These are phyloP conservation scores for Chaetomium tenue DNA, from an alignment of 495 filamentous ascomycete genomes.

Conservation along the genomic window DNA sequence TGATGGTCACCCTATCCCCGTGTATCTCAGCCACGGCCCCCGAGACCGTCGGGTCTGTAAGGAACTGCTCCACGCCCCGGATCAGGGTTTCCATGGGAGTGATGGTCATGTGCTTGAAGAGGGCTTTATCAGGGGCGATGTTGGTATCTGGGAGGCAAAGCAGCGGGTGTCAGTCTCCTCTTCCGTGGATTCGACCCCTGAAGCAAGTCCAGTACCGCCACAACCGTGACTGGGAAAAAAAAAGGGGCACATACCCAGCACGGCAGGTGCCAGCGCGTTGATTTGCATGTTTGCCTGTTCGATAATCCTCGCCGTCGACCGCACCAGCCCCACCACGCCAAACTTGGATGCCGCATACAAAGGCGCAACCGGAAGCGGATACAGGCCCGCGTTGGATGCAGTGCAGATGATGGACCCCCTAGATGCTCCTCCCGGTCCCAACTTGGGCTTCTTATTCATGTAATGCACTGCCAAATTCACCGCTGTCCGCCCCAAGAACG, in stretches of 20 bases:
- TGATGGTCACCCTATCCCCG: slow-evolving; percentile 52
- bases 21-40: slow-evolving; percentile 55
- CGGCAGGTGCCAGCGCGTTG: slow-evolving; percentile 54
- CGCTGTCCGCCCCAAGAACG: slow-evolving; percentile 28
- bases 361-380: slow-evolving; percentile 56
- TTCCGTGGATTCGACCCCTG: too few species aligned
- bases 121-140: slow-evolving; percentile 43
- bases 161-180: not conserved
- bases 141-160: slow-evolving; percentile 43
- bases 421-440: slow-evolving; percentile 5
- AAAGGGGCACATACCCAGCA: slow-evolving; percentile 36
- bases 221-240: not conserved
- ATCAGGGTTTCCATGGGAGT: slow-evolving; percentile 54
- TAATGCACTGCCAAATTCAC: slow-evolving; percentile 54
- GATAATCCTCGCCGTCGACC: slow-evolving; percentile 45
- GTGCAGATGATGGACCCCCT: slow-evolving; percentile 56
- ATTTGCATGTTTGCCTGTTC: slow-evolving; percentile 48
- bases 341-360: slow-evolving; percentile 54
- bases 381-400: slow-evolving; percentile 56
- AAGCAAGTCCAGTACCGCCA: too few species aligned
- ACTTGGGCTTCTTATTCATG: slow-evolving; percentile 46
- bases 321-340: slow-evolving; percentile 52
- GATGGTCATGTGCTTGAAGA: slow-evolving; percentile 52
- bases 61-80: slow-evolving; percentile 46
- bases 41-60: slow-evolving; percentile 41